Evolutionary conservation across 140 eudicot genomes (phyloP).

Genomic region (Oenanthe javanica): DNA sequence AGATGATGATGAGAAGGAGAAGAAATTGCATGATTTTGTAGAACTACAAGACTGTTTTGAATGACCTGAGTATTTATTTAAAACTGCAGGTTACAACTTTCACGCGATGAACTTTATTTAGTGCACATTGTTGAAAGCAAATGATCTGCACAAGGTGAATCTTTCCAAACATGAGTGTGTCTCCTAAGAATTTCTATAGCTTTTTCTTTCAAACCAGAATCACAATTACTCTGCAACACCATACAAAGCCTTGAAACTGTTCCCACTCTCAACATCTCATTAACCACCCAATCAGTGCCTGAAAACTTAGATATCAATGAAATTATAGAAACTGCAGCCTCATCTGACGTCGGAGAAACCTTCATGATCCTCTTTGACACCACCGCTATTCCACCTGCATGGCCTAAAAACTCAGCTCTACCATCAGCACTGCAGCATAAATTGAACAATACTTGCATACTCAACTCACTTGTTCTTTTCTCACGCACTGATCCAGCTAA

Average conservation of each 20-base stretch:
- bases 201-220: conserved; percentile 41
- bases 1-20: too few relatives aligned
- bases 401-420: conserved; percentile 48
- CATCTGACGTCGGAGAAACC: conserved; percentile 48
- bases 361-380: conserved; percentile 42
- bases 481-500: conserved; percentile 22
- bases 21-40: neutral
- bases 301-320: conserved; percentile 41
- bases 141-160: conserved; percentile 47
- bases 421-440: conserved; percentile 67
- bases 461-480: conserved; percentile 43
- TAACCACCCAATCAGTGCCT: conserved; percentile 35
- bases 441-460: conserved; percentile 39
- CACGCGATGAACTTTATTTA: neutral
- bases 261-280: conserved; percentile 57
- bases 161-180: conserved; percentile 55
- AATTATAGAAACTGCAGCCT: conserved; percentile 42
- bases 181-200: conserved; percentile 49
- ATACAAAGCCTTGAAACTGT: conserved; percentile 46
- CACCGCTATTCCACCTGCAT: conserved; percentile 60
- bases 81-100: neutral
- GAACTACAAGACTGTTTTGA: neutral
- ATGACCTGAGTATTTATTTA: neutral
- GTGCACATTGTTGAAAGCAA: conserved; percentile 35
- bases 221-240: conserved; percentile 45